Evolutionary conservation across 768 basidiomycete genomes (phyloP), one percentile per base, ranked within the genome.

Genomic region (Nidularia pulvinata): DNA sequence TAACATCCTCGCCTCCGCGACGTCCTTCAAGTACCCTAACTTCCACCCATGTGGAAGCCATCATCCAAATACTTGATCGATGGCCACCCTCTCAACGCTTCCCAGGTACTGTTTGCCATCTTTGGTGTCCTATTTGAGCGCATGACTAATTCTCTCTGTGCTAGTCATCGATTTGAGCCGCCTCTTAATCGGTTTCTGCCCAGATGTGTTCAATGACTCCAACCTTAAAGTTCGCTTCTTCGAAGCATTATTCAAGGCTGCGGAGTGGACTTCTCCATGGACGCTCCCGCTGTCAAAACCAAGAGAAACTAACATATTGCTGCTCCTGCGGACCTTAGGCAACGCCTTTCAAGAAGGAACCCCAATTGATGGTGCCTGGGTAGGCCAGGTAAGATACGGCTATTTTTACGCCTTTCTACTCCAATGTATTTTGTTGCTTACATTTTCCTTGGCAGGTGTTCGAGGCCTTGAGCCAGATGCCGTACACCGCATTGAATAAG

Each of bases 91-190:
- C 83, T 1, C 83, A 86, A 56, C 79, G 86, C 25, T 93, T 91
- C 66, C 91, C 91, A 48, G 79, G 89, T 88, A 66, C 32, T 61
- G 49, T 32, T 9, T 49, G 10, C 25, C 42, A 7, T 16, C 22
- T 19, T 9, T 5, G 35, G 52, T 46, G 37, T 39, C 11, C 55
- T 44, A 37, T 47, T 50, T 45, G 16, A 35, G 14, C 33, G 19
- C 32, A 48, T 52, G 36, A 49, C 56, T 49, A 10, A 34, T 11
- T 10, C 16, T 13, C 6, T 32, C 30, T 45, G 33, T 9, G 13
- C 30, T 58, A 93, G 93, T 95, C 10, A 84, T 98, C 62, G 96
- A 98, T 63, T 80, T 98, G 10, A 78, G 84, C 49, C 86, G 97
- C 39, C 75, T 96, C 37, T 67, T 96, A 13, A 74, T 84, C 16